Evolutionary conservation across 176 grass and related monocot species (phyloP).

Genomic region (Dactylis glomerata): DNA sequence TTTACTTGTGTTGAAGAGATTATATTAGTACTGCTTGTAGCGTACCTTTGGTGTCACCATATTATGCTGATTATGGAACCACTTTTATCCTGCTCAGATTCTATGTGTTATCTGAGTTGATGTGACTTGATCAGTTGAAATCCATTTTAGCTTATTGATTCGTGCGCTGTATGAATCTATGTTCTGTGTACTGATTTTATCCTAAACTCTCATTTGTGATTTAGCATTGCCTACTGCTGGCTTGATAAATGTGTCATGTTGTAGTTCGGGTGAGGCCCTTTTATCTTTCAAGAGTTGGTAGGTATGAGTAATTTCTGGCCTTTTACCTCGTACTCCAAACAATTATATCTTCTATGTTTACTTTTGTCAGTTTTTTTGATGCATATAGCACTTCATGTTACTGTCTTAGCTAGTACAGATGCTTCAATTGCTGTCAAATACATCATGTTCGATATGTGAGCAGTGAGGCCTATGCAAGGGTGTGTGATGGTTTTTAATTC

Average conservation of each 20-base stretch:
- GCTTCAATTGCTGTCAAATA: neutral
- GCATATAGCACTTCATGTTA: neutral
- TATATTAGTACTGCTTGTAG: slow-evolving; percentile 22
- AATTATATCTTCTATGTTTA: neutral
- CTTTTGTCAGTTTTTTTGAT: neutral
- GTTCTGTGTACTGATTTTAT: neutral
- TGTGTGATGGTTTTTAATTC: no score
- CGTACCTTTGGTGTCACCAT: neutral
- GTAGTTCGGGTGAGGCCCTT: neutral
- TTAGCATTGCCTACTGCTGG: neutral
- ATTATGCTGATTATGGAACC: neutral
- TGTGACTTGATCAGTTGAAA: neutral
- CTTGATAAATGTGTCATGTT: neutral
- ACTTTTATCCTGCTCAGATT: neutral
- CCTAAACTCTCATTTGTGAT: neutral
- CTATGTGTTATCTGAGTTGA: neutral
- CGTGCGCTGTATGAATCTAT: neutral
- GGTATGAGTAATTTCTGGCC: neutral
- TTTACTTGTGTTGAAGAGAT: slow-evolving; percentile 33
- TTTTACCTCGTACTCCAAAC: neutral
- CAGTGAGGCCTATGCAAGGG: neutral
- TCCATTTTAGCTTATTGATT: neutral
- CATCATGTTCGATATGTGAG: neutral
- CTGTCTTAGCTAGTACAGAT: neutral
- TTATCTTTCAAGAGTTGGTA: neutral